A percentile compares a stretch with the other conserved stretches of the same genome.
phyloP scores from a whole-genome alignment of 495 filamentous ascomycete species.

The Penicillium pulvis region DNA sequence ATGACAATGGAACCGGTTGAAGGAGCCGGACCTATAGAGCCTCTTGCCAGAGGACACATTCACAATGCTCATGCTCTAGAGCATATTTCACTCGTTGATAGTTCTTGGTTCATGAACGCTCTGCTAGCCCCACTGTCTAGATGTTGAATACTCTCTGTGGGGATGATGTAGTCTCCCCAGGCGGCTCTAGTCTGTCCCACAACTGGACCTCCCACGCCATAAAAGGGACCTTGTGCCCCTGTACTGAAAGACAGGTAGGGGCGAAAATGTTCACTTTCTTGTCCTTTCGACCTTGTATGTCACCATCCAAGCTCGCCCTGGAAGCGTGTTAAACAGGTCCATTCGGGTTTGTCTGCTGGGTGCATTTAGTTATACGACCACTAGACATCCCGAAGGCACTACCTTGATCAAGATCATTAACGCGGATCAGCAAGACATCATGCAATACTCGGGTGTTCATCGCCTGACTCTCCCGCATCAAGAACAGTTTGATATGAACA shows the following conservation, averaged over 20 bases:
- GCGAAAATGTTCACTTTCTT: background rate
- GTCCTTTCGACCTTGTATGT: background rate
- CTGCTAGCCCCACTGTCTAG: constrained; percentile 4
- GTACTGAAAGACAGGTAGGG: background rate
- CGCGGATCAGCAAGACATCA: background rate
- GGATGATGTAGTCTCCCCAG: constrained; percentile 20
- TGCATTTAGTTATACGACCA: background rate
- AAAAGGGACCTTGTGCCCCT: constrained; percentile 2
- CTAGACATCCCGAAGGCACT: background rate
- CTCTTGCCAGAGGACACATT: background rate
- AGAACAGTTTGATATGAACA: background rate
- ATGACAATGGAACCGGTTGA: background rate
- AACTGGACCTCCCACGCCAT: background rate
- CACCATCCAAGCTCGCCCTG: background rate
- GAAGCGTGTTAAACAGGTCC: background rate
- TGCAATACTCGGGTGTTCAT: background rate
- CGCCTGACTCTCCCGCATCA: background rate
- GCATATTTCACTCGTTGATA: background rate
- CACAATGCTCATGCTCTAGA: background rate
- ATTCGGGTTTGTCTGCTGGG: background rate
- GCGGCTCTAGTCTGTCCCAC: constrained; percentile 2
- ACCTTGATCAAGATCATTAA: background rate
- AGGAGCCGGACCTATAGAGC: background rate
- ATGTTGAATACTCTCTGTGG: constrained; percentile 8
- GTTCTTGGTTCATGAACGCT: background rate